Evolutionary conservation across 2,329 filamentous ascomycete genomes (phyloP), one percentile per base, ranked within the genome.

Genomic region (Neofusicoccum cordaticola): DNA sequence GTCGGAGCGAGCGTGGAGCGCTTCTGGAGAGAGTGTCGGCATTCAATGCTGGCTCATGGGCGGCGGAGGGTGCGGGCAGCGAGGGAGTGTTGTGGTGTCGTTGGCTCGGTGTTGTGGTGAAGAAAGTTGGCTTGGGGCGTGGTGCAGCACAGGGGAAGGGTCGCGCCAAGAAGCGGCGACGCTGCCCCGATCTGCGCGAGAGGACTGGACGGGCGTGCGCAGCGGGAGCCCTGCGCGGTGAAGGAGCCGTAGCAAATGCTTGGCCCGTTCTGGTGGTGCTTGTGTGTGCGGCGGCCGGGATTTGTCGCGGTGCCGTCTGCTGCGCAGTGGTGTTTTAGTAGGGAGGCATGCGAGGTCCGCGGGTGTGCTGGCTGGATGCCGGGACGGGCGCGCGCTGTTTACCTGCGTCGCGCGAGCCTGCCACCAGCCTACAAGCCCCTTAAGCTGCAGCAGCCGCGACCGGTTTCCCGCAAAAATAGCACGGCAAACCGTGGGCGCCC

Each of bases 81-180:
- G 62, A 48, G 31, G 22, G 51, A 56, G 34, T 44, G 34, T 31
- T 44, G 35, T 17, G 61, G 12, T 34, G 62, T 44, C 37, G 61
- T 15, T 31, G 34, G 41, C n/a, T 34, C 41, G 13, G 50, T 53
- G 61, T 44, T 34, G 47, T 27, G 53, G 53, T 58, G 53, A 60
- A 63, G 61, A 63, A 63, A 53, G 61, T 63, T 63, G 61, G 61
- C 61, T 44, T 63, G 50, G 61, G 41, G 41, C 61, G 48, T 53
- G 41, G 51, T 53, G 61, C 61, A 52, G 61, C 61, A 63, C 61
- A 63, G 61, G 61, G 61, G 61, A 63, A 63, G 61, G 61, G 61
- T 56, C 61, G 50, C 61, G 61, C 61, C 61, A 63, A 63, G 61
- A 63, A 63, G 61, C 61, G 50, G 35, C 60, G 62, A 63, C 50